Evolutionary conservation across 2,329 filamentous ascomycete genomes (phyloP).

Genomic region (Colletotrichum sp.): DNA sequence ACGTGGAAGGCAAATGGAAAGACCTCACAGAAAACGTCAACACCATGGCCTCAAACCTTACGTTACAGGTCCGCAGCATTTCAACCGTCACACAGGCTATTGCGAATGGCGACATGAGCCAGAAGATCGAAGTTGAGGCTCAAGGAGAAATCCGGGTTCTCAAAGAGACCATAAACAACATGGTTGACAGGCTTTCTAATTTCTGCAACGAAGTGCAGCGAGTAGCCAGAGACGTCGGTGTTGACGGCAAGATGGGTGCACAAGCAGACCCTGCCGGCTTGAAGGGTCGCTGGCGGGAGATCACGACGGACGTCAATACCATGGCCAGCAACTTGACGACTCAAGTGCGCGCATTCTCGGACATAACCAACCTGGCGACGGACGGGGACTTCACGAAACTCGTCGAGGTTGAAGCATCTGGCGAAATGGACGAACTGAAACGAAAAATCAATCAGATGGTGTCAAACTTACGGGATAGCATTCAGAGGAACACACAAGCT

Average conservation of each 20-base stretch:
- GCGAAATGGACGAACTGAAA: conserved; percentile 99
- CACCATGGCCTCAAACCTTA: conserved; percentile 73
- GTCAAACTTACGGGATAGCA: conserved; percentile 91
- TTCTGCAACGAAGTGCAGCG: conserved; percentile 97
- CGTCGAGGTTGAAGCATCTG: conserved; percentile 95
- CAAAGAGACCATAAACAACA: conserved; percentile 98
- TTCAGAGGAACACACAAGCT: conserved; percentile 94
- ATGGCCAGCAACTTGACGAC: conserved; percentile 85
- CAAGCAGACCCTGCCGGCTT: conserved; percentile 94
- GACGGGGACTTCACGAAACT: conserved; percentile 97
- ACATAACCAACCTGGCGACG: conserved; percentile 97
- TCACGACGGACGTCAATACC: conserved; percentile 95
- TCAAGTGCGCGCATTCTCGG: conserved; percentile 96
- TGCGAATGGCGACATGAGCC: conserved; percentile 93
- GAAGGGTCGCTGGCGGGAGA: conserved; percentile 96
- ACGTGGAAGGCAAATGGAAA: conserved; percentile 97
- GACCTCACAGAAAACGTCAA: conserved; percentile 92
- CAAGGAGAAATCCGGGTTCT: conserved; percentile 93
- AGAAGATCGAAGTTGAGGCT: conserved; percentile 93
- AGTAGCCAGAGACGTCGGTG: conserved; percentile 94
- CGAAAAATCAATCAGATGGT: conserved; percentile 99
- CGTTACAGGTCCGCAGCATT: conserved; percentile 83
- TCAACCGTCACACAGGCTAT: conserved; percentile 95
- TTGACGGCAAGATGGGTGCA: conserved; percentile 98
- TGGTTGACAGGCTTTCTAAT: conserved; percentile 93